Evolutionary conservation across 192 early-diverging fungal genomes (phyloP).

Genomic region (Spinellus fusiger): DNA sequence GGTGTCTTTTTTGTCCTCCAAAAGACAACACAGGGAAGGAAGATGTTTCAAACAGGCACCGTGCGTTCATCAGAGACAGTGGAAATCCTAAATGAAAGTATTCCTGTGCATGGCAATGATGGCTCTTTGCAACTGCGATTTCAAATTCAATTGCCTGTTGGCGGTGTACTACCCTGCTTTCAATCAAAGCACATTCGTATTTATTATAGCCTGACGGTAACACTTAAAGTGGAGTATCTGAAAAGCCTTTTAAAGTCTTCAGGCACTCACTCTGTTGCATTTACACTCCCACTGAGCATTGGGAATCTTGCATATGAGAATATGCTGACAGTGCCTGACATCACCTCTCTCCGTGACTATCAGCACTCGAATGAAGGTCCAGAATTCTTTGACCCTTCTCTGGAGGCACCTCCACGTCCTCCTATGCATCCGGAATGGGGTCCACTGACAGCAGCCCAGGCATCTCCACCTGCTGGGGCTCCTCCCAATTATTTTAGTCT

Average conservation of each 20-base stretch:
- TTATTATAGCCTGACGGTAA: constrained; percentile 27
- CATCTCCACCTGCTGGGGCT: constrained; percentile 11
- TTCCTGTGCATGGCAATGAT: constrained; percentile 2
- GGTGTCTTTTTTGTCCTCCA: constrained; percentile 16
- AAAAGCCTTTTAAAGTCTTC: constrained; percentile 7
- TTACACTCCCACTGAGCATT: constrained; percentile 29
- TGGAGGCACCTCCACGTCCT: constrained; percentile 34
- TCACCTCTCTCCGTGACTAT: constrained; percentile 23
- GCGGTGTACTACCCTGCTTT: constrained; percentile 31
- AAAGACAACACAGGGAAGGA: constrained; percentile 27
- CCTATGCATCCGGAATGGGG: background rate
- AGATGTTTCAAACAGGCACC: constrained; percentile 18
- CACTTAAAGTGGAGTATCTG: constrained; percentile 9
- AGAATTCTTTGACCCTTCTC: constrained; percentile 23
- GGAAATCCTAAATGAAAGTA: constrained; percentile 1
- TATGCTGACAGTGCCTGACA: constrained; percentile 15
- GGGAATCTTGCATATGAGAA: constrained; percentile 28
- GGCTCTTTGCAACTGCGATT: background rate
- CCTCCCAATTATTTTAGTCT: constrained; percentile 31
- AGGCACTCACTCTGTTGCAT: constrained; percentile 6
- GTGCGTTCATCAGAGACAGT: constrained; percentile 14
- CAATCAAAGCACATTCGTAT: constrained; percentile 28
- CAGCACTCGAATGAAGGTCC: constrained; percentile 17
- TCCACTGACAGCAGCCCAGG: constrained; percentile 6
- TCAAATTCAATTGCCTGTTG: constrained; percentile 25